Evolutionary conservation across 139 green algal species (phyloP).

Genomic region (Chlamydomonas incerta): DNA sequence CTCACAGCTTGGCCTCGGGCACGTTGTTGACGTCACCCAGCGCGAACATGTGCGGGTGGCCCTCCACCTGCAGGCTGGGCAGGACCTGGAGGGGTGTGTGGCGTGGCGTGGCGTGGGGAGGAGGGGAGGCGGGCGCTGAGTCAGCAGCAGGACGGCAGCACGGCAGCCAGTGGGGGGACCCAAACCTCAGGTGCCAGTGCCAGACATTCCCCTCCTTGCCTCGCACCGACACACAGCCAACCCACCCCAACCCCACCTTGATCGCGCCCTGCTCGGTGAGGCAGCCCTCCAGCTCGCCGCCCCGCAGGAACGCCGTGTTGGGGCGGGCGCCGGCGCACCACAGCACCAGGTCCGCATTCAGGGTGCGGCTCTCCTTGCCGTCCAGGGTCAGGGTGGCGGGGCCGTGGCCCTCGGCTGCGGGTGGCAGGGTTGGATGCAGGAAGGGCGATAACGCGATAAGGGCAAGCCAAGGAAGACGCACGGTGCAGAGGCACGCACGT

Average conservation of each 20-base stretch:
- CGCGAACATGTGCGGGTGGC: slow-evolving; percentile 31
- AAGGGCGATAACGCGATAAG: too few relatives aligned
- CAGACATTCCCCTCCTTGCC: too few relatives aligned
- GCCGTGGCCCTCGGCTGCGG: neutral
- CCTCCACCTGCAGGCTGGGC: slow-evolving; percentile 26
- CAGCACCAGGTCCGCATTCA: slow-evolving; percentile 28
- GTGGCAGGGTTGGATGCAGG: neutral
- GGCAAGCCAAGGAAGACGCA: too few relatives aligned
- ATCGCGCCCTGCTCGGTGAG: neutral
- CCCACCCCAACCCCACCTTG: too few relatives aligned
- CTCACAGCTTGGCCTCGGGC: slow-evolving; percentile 8
- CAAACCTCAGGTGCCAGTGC: too few relatives aligned
- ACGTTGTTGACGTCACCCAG: slow-evolving; percentile 40
- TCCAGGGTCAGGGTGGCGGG: neutral
- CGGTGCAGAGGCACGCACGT: too few relatives aligned
- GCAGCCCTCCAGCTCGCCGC: neutral
- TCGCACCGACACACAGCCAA: too few relatives aligned
- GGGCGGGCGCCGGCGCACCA: slow-evolving; percentile 15
- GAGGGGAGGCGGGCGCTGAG: too few relatives aligned
- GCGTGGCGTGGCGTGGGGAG: too few relatives aligned
- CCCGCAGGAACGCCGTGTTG: slow-evolving; percentile 1
- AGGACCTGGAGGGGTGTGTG: neutral
- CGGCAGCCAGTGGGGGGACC: too few relatives aligned
- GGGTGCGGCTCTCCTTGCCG: neutral
- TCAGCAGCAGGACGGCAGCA: too few relatives aligned